Evolutionary conservation across 78 protist species (phyloP).

Genomic region (Salpingoeca rosetta): DNA sequence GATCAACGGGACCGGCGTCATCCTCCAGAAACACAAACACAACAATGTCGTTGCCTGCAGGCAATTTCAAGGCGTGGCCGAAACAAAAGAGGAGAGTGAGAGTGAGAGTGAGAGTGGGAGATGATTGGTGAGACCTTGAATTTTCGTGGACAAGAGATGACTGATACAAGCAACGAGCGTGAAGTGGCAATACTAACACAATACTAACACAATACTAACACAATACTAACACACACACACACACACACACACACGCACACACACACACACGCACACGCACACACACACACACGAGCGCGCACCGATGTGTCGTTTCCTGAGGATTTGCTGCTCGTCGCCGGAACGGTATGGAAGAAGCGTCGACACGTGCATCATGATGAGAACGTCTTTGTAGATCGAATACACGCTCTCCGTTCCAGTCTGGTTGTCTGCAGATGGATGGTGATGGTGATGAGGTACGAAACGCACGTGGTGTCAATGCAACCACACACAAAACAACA

Average conservation of each 20-base stretch:
- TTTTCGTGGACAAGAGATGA: not conserved
- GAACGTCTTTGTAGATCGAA: not conserved
- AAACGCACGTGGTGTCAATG: too few species aligned
- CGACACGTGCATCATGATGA: slow-evolving; percentile 27
- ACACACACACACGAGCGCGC: not conserved
- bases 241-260: not conserved
- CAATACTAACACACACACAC: not conserved
- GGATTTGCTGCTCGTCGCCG: slow-evolving; percentile 23
- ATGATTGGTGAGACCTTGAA: not conserved
- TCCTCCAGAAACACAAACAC: slow-evolving; percentile 19
- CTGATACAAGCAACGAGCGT: not conserved
- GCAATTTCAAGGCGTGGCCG: not conserved
- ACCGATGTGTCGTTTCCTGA: not conserved
- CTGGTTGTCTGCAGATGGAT: not conserved
- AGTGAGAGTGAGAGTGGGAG: not conserved
- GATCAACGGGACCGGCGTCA: not conserved
- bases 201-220: not conserved
- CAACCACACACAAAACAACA: too few species aligned
- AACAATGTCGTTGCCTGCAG: slow-evolving; percentile 32
- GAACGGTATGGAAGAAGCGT: slow-evolving; percentile 15
- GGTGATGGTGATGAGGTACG: too few species aligned
- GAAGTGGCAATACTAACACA: not conserved
- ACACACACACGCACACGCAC: not conserved
- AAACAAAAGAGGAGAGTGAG: not conserved
- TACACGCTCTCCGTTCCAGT: not conserved